phyloP scores from a whole-genome alignment of 805 yeast genomes.

The Clavispora phyllophila region DNA sequence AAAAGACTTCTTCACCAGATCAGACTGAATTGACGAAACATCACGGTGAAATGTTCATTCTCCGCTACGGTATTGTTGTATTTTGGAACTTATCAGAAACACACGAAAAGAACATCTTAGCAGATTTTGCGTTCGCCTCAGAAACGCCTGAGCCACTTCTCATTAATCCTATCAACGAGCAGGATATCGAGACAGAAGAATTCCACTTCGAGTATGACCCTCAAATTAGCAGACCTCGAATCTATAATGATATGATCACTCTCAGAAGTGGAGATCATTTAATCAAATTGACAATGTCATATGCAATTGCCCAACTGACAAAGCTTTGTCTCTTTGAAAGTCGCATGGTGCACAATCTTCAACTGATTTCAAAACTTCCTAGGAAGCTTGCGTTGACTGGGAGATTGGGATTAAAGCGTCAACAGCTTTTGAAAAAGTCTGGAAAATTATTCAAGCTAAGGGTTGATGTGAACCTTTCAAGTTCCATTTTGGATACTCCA shows the following conservation, averaged over 20 bases:
- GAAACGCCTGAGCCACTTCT: slow-evolving; percentile 44
- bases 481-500: slow-evolving; percentile 90
- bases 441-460: slow-evolving; percentile 86
- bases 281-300: slow-evolving; percentile 87
- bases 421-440: slow-evolving; percentile 79
- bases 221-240: slow-evolving; percentile 61
- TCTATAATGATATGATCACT: slow-evolving; percentile 92
- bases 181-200: slow-evolving; percentile 90
- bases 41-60: slow-evolving; percentile 80
- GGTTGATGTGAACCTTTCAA: slow-evolving; percentile 88
- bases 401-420: slow-evolving; percentile 73
- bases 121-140: slow-evolving; percentile 77
- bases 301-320: slow-evolving; percentile 95
- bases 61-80: slow-evolving; percentile 93
- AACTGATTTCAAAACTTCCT: slow-evolving; percentile 84
- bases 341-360: slow-evolving; percentile 77
- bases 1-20: slow-evolving; percentile 4
- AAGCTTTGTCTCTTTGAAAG: slow-evolving; percentile 88
- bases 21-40: slow-evolving; percentile 51
- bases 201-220: slow-evolving; percentile 69
- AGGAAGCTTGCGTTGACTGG: slow-evolving; percentile 89
- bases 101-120: slow-evolving; percentile 89
- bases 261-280: slow-evolving; percentile 87
- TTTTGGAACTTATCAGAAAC: slow-evolving; percentile 94
- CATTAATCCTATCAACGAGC: slow-evolving; percentile 73